Conservation (phyloP, 306 rosid genomes). For the Phaseolus lunatus region DNA sequence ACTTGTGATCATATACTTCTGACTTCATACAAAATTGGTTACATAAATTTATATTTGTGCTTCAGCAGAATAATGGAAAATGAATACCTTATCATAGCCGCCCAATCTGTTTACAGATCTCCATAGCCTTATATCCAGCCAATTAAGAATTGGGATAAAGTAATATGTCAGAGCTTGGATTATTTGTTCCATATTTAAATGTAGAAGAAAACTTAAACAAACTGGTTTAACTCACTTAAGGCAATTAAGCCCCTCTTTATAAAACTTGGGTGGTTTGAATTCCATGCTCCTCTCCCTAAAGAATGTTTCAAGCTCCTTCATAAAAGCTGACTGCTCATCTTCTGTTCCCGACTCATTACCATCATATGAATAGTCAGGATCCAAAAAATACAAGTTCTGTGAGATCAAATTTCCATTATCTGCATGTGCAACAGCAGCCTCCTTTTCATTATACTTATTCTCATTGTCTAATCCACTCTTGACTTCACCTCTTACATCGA, state of each 20-base stretch:
- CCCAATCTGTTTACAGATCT: conserved; percentile 93
- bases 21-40: background rate
- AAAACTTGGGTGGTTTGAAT: conserved; percentile 95
- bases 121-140: conserved; percentile 75
- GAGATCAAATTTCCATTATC: conserved; percentile 62
- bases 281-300: conserved; percentile 93
- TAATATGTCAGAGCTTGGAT: conserved; percentile 32
- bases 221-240: conserved; percentile 76
- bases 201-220: conserved; percentile 25
- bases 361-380: conserved; percentile 61
- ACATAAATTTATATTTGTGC: conserved; percentile 3
- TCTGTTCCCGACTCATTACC: conserved; percentile 95
- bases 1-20: background rate
- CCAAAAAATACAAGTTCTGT: conserved; percentile 60
- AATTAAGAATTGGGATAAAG: conserved; percentile 50
- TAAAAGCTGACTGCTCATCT: conserved; percentile 84
- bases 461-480: conserved; percentile 50
- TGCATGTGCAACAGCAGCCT: conserved; percentile 44
- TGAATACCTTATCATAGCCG: conserved; percentile 94
- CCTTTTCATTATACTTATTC: conserved; percentile 58
- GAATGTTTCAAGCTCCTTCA: conserved; percentile 89
- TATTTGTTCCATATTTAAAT: conserved; percentile 19
- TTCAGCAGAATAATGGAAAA: conserved; percentile 2
- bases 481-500: conserved; percentile 50
- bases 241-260: conserved; percentile 94